phyloP scores from a whole-genome alignment of 2,329 filamentous ascomycete species.

The Emmonsiellopsis sp. region DNA sequence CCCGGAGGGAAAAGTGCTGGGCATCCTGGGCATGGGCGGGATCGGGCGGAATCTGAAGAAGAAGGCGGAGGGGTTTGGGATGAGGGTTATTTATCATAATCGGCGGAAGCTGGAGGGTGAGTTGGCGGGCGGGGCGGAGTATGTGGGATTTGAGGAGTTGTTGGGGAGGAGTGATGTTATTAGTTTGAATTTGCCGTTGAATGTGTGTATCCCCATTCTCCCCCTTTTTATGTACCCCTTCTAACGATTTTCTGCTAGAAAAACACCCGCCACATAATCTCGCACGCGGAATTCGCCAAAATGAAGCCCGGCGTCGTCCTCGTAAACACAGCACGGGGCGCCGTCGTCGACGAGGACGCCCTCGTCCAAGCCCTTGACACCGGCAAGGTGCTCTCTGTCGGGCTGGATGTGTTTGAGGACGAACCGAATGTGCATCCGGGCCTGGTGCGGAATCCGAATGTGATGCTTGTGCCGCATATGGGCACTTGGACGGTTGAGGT shows the following conservation, averaged over 20 bases:
- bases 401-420: conserved; percentile 75
- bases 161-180: conserved; percentile 63
- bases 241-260: conserved; percentile 27
- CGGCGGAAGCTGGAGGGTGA: conserved; percentile 52
- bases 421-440: conserved; percentile 70
- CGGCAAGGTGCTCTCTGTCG: conserved; percentile 61
- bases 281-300: conserved; percentile 57
- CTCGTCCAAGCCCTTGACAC: conserved; percentile 63
- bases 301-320: conserved; percentile 74
- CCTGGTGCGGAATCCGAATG: conserved; percentile 59
- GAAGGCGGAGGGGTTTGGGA: conserved; percentile 67
- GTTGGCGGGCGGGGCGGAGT: conserved; percentile 30
- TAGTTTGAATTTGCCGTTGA: conserved; percentile 71
- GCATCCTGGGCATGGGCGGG: conserved; percentile 78
- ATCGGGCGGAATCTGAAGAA: conserved; percentile 69
- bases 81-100: conserved; percentile 69
- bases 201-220: conserved; percentile 46
- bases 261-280: conserved; percentile 68
- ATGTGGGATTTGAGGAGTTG: conserved; percentile 62
- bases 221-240: not conserved
- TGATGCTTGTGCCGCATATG: conserved; percentile 75
- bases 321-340: conserved; percentile 74
- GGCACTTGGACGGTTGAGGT: conserved; percentile 69
- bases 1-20: conserved; percentile 67
- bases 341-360: conserved; percentile 72